Percentiles rank a stretch among this genome's conserved stretches.
These are phyloP conservation scores for Candida coquimbonensis DNA, from an alignment of 805 yeast species.

Conservation along the genomic window DNA sequence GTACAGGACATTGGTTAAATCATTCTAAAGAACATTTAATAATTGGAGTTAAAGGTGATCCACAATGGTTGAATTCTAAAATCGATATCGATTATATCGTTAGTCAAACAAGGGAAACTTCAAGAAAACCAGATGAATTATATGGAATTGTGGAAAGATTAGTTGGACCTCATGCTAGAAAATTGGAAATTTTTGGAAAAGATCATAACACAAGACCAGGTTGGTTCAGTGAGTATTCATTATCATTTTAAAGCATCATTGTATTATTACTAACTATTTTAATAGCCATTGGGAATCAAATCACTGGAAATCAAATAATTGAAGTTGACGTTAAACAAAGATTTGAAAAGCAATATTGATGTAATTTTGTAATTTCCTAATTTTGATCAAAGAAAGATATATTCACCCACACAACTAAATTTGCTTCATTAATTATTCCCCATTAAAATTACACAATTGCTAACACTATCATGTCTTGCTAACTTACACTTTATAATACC, in stretches of 20 bases:
- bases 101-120: conserved; percentile 79
- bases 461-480: too few relatives aligned
- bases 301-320: conserved; percentile 49
- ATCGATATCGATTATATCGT: conserved; percentile 75
- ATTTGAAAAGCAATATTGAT: conserved; percentile 19
- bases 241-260: not conserved
- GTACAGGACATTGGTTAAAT: conserved; percentile 96
- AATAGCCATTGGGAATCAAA: conserved; percentile 66
- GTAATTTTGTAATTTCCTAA: conserved; percentile 4
- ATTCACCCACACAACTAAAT: too few relatives aligned
- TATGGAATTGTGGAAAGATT: conserved; percentile 81
- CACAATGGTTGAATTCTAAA: conserved; percentile 58
- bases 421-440: too few relatives aligned
- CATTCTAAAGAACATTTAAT: conserved; percentile 89
- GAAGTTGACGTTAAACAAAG: conserved; percentile 49
- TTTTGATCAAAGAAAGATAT: not conserved
- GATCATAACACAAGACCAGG: conserved; percentile 83
- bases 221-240: conserved; percentile 57
- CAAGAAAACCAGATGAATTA: conserved; percentile 86
- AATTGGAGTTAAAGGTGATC: conserved; percentile 79
- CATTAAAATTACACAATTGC: too few relatives aligned
- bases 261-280: conserved; percentile 1
- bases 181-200: conserved; percentile 85
- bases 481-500: too few relatives aligned
- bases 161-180: conserved; percentile 70